Conservation (phyloP, 2,329 filamentous ascomycete genomes). For the Tolypocladium ophioglossoides region DNA sequence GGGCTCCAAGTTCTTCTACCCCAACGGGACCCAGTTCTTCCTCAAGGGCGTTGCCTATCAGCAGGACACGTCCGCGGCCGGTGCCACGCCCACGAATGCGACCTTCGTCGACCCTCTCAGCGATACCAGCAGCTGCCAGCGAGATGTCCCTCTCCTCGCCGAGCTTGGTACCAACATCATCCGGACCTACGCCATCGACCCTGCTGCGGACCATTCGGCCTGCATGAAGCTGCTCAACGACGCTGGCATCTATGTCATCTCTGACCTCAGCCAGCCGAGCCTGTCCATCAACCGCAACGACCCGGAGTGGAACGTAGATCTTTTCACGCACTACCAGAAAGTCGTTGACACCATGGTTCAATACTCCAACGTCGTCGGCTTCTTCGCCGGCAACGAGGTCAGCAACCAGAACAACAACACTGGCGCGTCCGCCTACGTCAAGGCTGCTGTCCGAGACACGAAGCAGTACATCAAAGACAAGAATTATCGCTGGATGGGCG, state of each 20-base stretch:
- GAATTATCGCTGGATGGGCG: slow-evolving; percentile 72
- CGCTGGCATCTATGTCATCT: slow-evolving; percentile 90
- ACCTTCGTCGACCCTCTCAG: slow-evolving; percentile 75
- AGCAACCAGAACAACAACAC: slow-evolving; percentile 86
- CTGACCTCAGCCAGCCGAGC: slow-evolving; percentile 74
- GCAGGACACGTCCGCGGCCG: slow-evolving; percentile 56
- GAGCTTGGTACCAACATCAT: slow-evolving; percentile 83
- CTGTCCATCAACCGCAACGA: slow-evolving; percentile 76
- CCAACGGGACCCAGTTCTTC: slow-evolving; percentile 59
- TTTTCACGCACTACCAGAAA: slow-evolving; percentile 70
- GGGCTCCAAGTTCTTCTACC: slow-evolving; percentile 84
- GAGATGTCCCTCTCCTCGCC: slow-evolving; percentile 74
- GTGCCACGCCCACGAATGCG: slow-evolving; percentile 31
- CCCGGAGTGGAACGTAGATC: slow-evolving; percentile 68
- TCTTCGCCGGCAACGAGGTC: slow-evolving; percentile 98
- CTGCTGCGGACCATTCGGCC: slow-evolving; percentile 61
- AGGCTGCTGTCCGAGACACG: slow-evolving; percentile 91
- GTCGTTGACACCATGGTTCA: slow-evolving; percentile 74
- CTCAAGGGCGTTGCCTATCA: slow-evolving; percentile 95
- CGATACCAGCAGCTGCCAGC: slow-evolving; percentile 59
- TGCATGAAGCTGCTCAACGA: slow-evolving; percentile 80
- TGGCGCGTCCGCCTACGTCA: slow-evolving; percentile 82
- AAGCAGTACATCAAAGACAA: slow-evolving; percentile 86
- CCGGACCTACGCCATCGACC: slow-evolving; percentile 89
- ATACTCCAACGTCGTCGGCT: slow-evolving; percentile 88